Evolutionary conservation across 352 stramenopile species (phyloP).

Genomic region (Phytopythium ostracodes): DNA sequence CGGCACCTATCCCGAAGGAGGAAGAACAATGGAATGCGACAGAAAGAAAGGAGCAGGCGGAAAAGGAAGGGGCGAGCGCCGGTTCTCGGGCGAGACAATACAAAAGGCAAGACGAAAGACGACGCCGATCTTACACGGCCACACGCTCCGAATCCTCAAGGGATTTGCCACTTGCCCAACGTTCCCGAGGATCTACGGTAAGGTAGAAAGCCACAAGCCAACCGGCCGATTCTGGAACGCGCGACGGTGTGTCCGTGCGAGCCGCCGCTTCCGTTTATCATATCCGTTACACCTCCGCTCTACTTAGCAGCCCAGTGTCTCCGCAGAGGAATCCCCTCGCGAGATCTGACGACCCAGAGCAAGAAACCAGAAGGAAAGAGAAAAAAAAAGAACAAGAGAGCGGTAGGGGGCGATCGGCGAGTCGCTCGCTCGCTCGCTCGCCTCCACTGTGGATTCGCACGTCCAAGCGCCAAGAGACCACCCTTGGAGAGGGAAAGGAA

Average conservation of each 20-base stretch:
- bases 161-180: background rate
- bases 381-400: conserved; percentile 1
- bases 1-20: too few species aligned
- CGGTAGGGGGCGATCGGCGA: background rate
- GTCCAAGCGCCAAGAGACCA: background rate
- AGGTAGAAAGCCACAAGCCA: too few species aligned
- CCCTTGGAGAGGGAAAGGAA: too few species aligned
- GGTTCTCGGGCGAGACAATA: conserved; percentile 1
- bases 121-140: background rate
- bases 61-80: background rate
- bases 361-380: background rate
- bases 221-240: too few species aligned
- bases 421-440: background rate
- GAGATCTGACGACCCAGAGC: background rate
- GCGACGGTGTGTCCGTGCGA: background rate
- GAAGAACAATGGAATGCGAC: conserved; percentile 1
- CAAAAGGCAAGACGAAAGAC: background rate
- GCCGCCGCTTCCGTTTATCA: background rate
- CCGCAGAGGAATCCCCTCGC: too few species aligned
- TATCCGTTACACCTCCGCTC: background rate
- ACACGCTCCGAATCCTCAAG: background rate
- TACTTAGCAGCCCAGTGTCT: too few species aligned
- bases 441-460: background rate
- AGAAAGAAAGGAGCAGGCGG: background rate
- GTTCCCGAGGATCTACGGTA: too few species aligned